Conservation (phyloP, 164 flowering plant species). For the Aristolochia fimbriata region DNA sequence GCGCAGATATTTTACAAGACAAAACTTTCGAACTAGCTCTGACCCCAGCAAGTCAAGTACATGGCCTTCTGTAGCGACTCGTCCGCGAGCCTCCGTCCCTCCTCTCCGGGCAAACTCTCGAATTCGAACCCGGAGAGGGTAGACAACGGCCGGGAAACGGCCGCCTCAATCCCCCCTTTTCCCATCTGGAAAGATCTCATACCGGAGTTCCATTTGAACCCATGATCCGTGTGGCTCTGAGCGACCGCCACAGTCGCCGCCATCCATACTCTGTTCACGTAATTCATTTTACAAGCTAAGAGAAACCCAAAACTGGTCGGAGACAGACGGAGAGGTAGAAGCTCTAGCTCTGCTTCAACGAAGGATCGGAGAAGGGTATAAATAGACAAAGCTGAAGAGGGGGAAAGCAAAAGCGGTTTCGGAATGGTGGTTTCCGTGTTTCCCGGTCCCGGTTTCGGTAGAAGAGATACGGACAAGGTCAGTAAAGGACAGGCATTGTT, state of each 20-base stretch:
- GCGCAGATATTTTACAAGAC: background rate
- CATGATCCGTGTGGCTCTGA: slow-evolving; percentile 11
- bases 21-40: slow-evolving; percentile 5
- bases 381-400: too few species aligned
- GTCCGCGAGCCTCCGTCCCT: slow-evolving; percentile 7
- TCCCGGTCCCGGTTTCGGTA: too few species aligned
- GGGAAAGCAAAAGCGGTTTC: too few species aligned
- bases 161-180: background rate
- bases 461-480: too few species aligned
- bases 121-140: slow-evolving; percentile 1
- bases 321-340: too few species aligned
- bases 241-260: slow-evolving; percentile 15
- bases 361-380: too few species aligned
- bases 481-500: too few species aligned
- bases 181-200: too few species aligned
- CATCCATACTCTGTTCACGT: slow-evolving; percentile 10
- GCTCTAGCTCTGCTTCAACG: too few species aligned
- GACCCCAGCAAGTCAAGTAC: slow-evolving; percentile 16
- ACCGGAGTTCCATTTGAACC: too few species aligned
- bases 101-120: background rate
- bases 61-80: slow-evolving; percentile 11
- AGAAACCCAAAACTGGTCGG: too few species aligned
- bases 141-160: background rate
- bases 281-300: slow-evolving; percentile 3
- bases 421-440: too few species aligned